These are phyloP conservation scores for Leucosporidium yakuticum DNA, from an alignment of 768 basidiomycete genomes.

Conservation along the genomic window DNA sequence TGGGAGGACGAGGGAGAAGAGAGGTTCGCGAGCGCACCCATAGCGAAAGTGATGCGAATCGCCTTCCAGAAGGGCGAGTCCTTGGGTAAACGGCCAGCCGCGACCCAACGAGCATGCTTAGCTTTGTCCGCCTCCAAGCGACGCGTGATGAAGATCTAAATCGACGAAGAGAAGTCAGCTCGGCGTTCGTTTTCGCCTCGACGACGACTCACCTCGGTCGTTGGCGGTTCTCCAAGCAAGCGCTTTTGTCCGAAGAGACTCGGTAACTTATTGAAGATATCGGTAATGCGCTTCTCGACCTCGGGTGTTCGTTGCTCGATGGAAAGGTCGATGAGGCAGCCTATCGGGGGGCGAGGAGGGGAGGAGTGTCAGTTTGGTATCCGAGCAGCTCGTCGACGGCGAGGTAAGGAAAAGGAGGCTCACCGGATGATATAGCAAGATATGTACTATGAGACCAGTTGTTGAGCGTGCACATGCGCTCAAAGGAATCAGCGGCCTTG, in stretches of 20 bases:
- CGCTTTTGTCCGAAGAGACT: constrained; percentile 19
- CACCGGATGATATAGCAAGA: not conserved
- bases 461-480: constrained; percentile 24
- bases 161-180: not conserved
- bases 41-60: not conserved
- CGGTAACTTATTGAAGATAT: constrained; percentile 12
- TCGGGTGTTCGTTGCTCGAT: constrained; percentile 1
- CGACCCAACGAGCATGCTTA: constrained; percentile 21
- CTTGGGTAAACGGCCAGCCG: constrained; percentile 7
- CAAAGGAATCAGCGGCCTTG: constrained; percentile 18
- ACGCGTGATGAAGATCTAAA: constrained; percentile 21
- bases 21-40: not conserved
- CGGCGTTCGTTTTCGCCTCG: not conserved
- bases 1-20: too few relatives aligned
- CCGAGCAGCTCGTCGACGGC: not conserved
- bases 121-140: constrained; percentile 9
- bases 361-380: not conserved
- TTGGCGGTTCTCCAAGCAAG: constrained; percentile 21
- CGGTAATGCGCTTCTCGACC: constrained; percentile 9
- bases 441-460: constrained; percentile 21
- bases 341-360: not conserved
- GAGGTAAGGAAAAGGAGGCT: too few relatives aligned
- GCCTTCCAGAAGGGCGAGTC: constrained; percentile 1
- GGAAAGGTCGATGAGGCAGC: constrained; percentile 17
- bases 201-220: not conserved